Evolutionary conservation across 2,329 filamentous ascomycete genomes (phyloP), one percentile per base, ranked within the genome.

Genomic region (Colletotrichum lentis): DNA sequence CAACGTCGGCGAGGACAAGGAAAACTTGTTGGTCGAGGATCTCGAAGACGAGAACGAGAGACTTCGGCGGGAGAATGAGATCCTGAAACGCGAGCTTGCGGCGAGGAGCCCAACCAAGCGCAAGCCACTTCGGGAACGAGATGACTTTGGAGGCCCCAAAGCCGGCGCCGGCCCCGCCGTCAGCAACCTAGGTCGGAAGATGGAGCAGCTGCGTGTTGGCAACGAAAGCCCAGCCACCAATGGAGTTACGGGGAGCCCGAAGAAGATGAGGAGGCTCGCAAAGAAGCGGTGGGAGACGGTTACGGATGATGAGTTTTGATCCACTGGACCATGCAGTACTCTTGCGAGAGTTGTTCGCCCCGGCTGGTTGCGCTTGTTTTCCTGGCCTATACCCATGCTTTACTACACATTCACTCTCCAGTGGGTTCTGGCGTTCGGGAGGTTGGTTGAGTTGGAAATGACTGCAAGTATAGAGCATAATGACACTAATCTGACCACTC

Each of bases 11-110:
- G 80, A 84, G 8, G 80, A 88, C 71, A 90, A 91, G 73, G 86
- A 90, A 75, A 90, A 90, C 52, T 79, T 86, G 2, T 76, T 87
- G 2, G 81, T 89, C 6, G 86, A 90, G 73, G 85, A 90, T 53
- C 80, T 94, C 1, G 87, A 91, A 73, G 80, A 88, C 57, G 91
- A 94, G 74, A 93, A 94, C 62, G 88, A 91, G 69, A 82, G 86
- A 3, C 81, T 95, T 44, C 84, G 89, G 16, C 84, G 85, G 27
- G 90, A 91, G 73, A 82, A 93, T 22, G 83, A 83, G 1, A 81
- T 88, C 3, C 77, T 94, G 27, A 89, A 89, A 74, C 85, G 91
- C 43, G 90, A 94, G 77, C 75, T 93, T 6, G 81, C 82, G 0
- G 83, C 82, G 16, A 84, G 87, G 62, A 93, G 88, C 62, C 90